Base-by-base conservation (phyloP, 2,329 filamentous ascomycete genomes). In the Fusarium sulawesiense region DNA sequence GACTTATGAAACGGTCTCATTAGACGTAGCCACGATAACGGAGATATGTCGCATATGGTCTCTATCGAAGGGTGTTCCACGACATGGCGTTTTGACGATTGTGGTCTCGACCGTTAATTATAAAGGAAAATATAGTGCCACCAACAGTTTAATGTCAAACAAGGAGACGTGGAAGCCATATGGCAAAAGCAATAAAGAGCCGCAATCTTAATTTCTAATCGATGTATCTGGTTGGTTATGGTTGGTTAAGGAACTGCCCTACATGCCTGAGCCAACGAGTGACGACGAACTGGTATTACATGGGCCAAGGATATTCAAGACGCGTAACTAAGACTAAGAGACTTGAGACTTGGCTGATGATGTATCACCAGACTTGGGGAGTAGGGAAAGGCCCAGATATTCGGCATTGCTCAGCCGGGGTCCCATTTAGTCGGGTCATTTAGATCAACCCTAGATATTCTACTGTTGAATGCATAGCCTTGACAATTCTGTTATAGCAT, bases 341-440 rank as follows among this genome's bases (percentile, higher is more conserved):
- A 64, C 61, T 65, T 50, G 60, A 12, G 34, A 37, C 34, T 37
- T 37, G 34, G 34, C 34, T 7, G 61, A 51, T 50, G 45, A 64
- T 50, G 50, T 27, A 27, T 27, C 37, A n/a, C 30, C 20, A 55
- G 49, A 56, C 23, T 41, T 34, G 25, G 44, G 60, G 63, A 45
- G 12, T n/a, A 37, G 44, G 9, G 14, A 29, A 47, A 46, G 41
- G 44, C 45, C 50, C 45, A 64, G 45, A 59, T 21, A 58, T 58
- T 66, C 56, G 63, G 64, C 64, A 66, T 62, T 44, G 41, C 51
- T 55, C 27, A 51, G 64, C 64, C 40, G 44, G 55, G 42, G 51
- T 21, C 66, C 66, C 61, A 66, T 54, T 53, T 53, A 56, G 61
- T 63, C 56, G 62, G 67, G 66, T 70, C 61, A 37, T 50, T 44